phyloP scores from a whole-genome alignment of 495 filamentous ascomycete genomes.

The Monascus purpureus region DNA sequence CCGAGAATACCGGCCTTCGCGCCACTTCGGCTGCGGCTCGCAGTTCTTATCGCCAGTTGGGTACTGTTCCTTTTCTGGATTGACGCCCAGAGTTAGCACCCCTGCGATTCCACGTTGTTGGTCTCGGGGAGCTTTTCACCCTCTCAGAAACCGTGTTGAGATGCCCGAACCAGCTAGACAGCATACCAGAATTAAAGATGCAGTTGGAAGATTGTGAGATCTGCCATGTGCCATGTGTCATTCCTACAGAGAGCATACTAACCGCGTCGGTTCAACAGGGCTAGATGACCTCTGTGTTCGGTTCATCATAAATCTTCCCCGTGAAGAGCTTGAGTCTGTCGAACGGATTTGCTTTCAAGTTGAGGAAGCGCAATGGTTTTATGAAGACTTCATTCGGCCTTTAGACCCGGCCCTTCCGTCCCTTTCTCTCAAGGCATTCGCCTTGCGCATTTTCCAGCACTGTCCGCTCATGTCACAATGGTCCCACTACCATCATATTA shows the following conservation, averaged over 20 bases:
- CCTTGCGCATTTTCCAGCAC: conserved; percentile 77
- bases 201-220: conserved; percentile 75
- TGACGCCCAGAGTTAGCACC: conserved; percentile 4
- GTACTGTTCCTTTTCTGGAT: too few species aligned
- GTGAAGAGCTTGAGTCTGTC: conserved; percentile 75
- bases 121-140: conserved; percentile 11
- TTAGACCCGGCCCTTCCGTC: conserved; percentile 73
- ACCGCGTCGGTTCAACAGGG: conserved; percentile 37
- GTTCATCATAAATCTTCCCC: conserved; percentile 90
- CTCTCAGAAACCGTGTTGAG: conserved; percentile 15
- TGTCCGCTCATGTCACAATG: conserved; percentile 76
- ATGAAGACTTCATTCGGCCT: conserved; percentile 96
- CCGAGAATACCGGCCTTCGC: too few species aligned
- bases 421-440: conserved; percentile 69
- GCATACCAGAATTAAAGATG: conserved; percentile 70
- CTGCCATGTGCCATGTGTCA: not conserved
- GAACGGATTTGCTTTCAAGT: conserved; percentile 96
- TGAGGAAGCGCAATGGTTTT: conserved; percentile 99
- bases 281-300: conserved; percentile 90
- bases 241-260: not conserved
- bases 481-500: conserved; percentile 58
- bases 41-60: too few species aligned
- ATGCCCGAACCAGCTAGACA: conserved; percentile 31
- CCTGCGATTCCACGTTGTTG: conserved; percentile 9
- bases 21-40: too few species aligned